Base-by-base conservation (phyloP, 1,139 yeast species). In the Lodderomyces metapsilosis region DNA sequence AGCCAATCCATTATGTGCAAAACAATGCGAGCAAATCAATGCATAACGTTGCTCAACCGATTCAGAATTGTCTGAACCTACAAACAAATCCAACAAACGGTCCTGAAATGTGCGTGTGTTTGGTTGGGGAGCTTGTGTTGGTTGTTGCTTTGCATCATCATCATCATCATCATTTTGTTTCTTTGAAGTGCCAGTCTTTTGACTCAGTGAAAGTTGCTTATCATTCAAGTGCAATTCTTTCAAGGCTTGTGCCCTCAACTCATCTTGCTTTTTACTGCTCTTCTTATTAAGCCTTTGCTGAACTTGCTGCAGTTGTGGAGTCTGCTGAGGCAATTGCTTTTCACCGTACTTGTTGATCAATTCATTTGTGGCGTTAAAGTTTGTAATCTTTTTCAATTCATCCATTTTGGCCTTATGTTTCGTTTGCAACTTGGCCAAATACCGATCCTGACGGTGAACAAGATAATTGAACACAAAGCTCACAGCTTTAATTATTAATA, bases 1-100 rank as follows among this genome's bases (percentile, higher is more conserved):
- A 0, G 95, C 95, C 41, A 88, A 69, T 1, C 96, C 96, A 55
- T 88, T 88, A 60, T 88, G 95, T 21, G 71, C 66, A 36, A 62
- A 68, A 55, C 96, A 88, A 13, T 72, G 66, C 21, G 57, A 51
- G 57, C 96, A 88, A 15, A 88, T 84, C 51, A 88, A 70, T 0
- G 96, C 96, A 57, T 73, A 85, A 37, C 95, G 64, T 43, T 68
- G 68, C 42, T 79, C 76, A n/a, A 66, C 71, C 0, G 88, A 75
- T 44, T 81, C 79, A 47, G 74, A 66, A 53, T 82, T 86, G 54
- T 85, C 91, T 10, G 83, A 79, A 2, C 96, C 96, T 11, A 86
- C 70, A 18, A 88, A 61, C 17, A 78, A 53, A 51, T 84, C 76
- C 39, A 78, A 57, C 6, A 78, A 37, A 32, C 72, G 59, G 50